Conservation (phyloP, 2,329 filamentous ascomycete genomes). For the Didymella keratinophila region DNA sequence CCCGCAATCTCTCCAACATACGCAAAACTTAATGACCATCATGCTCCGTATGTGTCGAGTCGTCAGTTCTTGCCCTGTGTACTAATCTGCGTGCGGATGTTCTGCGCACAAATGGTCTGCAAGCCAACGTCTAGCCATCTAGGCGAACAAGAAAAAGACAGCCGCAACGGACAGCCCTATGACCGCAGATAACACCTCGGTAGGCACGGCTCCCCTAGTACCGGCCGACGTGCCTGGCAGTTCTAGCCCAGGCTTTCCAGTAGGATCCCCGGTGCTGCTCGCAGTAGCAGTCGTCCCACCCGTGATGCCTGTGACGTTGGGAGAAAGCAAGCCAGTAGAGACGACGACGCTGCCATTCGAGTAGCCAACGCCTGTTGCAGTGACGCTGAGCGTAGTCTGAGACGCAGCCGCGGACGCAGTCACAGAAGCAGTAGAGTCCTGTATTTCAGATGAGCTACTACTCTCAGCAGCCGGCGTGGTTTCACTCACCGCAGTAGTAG, state of each 20-base stretch:
- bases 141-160: conserved; percentile 10
- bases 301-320: not conserved
- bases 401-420: not conserved
- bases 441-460: not conserved
- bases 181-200: too few relatives aligned
- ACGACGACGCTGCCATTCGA: not conserved
- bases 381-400: conserved; percentile 5
- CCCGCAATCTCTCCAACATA: too few relatives aligned
- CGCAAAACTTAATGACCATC: too few relatives aligned
- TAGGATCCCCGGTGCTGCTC: not conserved
- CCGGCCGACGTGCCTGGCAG: conserved; percentile 6
- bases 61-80: not conserved
- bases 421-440: not conserved
- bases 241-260: not conserved
- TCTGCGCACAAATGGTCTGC: too few relatives aligned
- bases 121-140: not conserved
- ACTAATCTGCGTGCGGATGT: too few relatives aligned
- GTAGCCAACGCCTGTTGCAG: not conserved
- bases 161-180: conserved; percentile 5
- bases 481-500: conserved; percentile 2
- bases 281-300: not conserved
- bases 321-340: not conserved
- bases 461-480: not conserved
- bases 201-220: conserved; percentile 14
- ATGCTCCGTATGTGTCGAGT: too few relatives aligned